A percentile compares a stretch with the other conserved stretches of the same genome.
phyloP scores from a whole-genome alignment of 352 stramenopile species.

The Phytophthora melonis region DNA sequence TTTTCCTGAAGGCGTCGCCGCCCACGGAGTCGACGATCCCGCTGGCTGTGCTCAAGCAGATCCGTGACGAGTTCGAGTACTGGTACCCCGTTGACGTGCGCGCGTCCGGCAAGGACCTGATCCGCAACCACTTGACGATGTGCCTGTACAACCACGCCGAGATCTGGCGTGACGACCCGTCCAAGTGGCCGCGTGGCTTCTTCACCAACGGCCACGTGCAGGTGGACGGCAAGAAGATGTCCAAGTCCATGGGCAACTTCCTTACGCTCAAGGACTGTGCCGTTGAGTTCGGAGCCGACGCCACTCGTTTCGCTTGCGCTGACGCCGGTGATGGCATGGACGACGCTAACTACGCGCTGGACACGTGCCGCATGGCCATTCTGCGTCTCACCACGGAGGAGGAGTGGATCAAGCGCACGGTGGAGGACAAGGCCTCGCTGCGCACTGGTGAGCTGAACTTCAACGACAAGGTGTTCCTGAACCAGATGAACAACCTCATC shows the following conservation, averaged over 20 bases:
- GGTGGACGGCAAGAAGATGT: constrained; percentile 99
- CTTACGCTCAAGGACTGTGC: constrained; percentile 98
- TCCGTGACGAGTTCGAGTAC: constrained; percentile 98
- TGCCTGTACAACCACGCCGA: constrained; percentile 99
- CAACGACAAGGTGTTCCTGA: constrained; percentile 95
- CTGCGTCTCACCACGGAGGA: constrained; percentile 97
- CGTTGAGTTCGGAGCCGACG: constrained; percentile 96
- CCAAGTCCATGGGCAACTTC: constrained; percentile 99
- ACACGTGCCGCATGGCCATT: constrained; percentile 98
- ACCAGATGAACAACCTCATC: constrained; percentile 98
- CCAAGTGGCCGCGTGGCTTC: constrained; percentile 97
- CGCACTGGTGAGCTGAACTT: constrained; percentile 88
- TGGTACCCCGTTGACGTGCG: constrained; percentile 99
- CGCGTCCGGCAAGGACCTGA: constrained; percentile 96
- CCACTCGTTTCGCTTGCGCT: constrained; percentile 97
- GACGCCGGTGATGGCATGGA: constrained; percentile 98
- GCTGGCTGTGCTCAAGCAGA: constrained; percentile 91
- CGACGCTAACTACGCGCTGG: constrained; percentile 98
- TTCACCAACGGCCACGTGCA: constrained; percentile 99
- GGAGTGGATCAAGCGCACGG: constrained; percentile 95
- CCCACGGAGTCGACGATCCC: constrained; percentile 91
- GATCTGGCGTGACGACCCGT: constrained; percentile 98
- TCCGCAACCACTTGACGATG: constrained; percentile 99
- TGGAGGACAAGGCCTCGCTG: constrained; percentile 90
- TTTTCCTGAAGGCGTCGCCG: constrained; percentile 94